phyloP scores from a whole-genome alignment of 495 filamentous ascomycete species.

The Neurospora terricola region DNA sequence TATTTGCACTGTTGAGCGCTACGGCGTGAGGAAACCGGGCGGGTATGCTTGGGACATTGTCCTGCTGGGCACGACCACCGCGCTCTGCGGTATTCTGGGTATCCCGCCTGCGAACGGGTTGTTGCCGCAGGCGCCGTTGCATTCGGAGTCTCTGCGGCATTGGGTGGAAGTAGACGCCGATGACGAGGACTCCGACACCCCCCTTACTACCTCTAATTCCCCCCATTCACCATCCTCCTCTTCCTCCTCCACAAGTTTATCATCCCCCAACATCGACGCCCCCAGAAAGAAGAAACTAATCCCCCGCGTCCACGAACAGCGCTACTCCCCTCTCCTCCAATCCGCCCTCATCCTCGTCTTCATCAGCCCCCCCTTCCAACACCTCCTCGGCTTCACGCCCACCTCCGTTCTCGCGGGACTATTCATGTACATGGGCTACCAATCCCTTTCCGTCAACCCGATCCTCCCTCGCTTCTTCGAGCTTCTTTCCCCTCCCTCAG shows the following conservation, averaged over 20 bases:
- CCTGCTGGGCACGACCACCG: constrained; percentile 58
- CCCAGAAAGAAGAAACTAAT: constrained; percentile 9
- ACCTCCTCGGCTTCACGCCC: constrained; percentile 56
- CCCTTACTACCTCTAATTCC: no score
- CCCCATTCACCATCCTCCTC: neutral
- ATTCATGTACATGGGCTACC: constrained; percentile 68
- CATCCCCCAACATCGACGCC: neutral
- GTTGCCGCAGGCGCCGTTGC: constrained; percentile 58
- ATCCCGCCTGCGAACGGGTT: constrained; percentile 64
- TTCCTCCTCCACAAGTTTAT: neutral
- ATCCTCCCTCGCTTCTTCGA: constrained; percentile 56
- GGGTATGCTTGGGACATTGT: constrained; percentile 65
- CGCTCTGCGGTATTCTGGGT: constrained; percentile 57
- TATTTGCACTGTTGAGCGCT: constrained; percentile 59
- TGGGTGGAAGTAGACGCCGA: constrained; percentile 29
- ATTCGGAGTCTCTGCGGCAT: constrained; percentile 58
- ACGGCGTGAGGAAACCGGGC: constrained; percentile 55
- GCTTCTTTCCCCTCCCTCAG: no score
- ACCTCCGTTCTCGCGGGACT: constrained; percentile 60
- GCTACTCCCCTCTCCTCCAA: constrained; percentile 57
- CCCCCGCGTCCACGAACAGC: constrained; percentile 55
- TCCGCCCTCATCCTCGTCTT: constrained; percentile 52
- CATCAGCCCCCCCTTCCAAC: constrained; percentile 57
- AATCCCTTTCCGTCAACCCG: constrained; percentile 58
- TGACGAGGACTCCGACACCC: constrained; percentile 5